These are phyloP conservation scores for Candida krabiensis DNA, from an alignment of 805 yeast species.

Conservation along the genomic window DNA sequence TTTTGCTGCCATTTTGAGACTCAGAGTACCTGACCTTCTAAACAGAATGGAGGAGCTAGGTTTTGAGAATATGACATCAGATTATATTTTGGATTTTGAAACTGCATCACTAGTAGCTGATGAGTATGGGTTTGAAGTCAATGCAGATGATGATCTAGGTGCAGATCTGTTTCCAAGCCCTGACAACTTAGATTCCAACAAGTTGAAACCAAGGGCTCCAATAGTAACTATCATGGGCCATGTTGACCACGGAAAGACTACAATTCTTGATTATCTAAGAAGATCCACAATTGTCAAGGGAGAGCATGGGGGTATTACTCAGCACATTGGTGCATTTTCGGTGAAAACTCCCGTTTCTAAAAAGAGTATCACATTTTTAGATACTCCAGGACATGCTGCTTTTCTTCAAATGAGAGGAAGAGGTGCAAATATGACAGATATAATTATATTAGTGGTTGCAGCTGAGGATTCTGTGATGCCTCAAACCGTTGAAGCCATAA, in stretches of 20 bases:
- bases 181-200: constrained; percentile 44
- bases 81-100: constrained; percentile 81
- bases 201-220: constrained; percentile 75
- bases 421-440: constrained; percentile 93
- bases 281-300: constrained; percentile 79
- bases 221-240: constrained; percentile 98
- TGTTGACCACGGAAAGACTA: constrained; percentile 98
- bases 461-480: constrained; percentile 99
- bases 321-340: constrained; percentile 96
- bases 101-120: constrained; percentile 85
- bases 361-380: constrained; percentile 82
- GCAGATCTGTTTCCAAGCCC: constrained; percentile 61
- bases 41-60: constrained; percentile 66
- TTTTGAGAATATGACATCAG: constrained; percentile 67
- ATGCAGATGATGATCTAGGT: constrained; percentile 55
- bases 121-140: constrained; percentile 76
- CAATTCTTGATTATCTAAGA: constrained; percentile 82
- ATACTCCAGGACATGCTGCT: constrained; percentile 98
- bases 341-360: constrained; percentile 75
- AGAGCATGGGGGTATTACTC: constrained; percentile 97
- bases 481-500: constrained; percentile 93
- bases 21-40: constrained; percentile 61
- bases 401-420: constrained; percentile 94
- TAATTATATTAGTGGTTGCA: constrained; percentile 89
- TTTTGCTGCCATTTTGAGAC: constrained; percentile 67